Percentiles rank a stretch among this genome's conserved stretches.
Evolutionary conservation across 768 basidiomycete genomes (phyloP).

Genomic region (Rhizopogon roseolus): DNA sequence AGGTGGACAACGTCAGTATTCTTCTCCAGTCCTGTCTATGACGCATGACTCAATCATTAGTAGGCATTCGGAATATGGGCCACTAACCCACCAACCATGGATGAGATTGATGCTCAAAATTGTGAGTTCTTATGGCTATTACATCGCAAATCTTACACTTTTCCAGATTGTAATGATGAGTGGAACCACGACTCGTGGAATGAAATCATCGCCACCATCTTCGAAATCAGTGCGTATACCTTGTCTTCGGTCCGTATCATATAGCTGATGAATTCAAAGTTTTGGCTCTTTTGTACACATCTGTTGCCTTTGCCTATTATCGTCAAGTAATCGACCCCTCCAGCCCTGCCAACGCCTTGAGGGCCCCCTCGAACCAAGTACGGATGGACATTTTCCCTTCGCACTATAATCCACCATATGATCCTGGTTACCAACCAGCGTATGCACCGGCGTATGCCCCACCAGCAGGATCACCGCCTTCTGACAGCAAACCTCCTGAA

Average conservation of each 20-base stretch:
- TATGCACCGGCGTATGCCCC: constrained; percentile 43
- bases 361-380: constrained; percentile 33
- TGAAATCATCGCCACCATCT: constrained; percentile 59
- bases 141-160: constrained; percentile 6
- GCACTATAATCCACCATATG: constrained; percentile 60
- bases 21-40: background rate
- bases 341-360: constrained; percentile 45
- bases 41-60: constrained; percentile 16
- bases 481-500: constrained; percentile 44
- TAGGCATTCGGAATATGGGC: constrained; percentile 55
- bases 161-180: constrained; percentile 53
- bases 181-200: constrained; percentile 68
- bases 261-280: constrained; percentile 29
- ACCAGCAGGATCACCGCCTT: constrained; percentile 46
- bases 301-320: constrained; percentile 65
- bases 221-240: constrained; percentile 47
- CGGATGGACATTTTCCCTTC: constrained; percentile 37
- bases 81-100: constrained; percentile 30
- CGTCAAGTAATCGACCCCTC: constrained; percentile 71
- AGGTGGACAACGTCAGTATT: constrained; percentile 27
- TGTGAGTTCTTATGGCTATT: background rate
- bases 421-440: constrained; percentile 27
- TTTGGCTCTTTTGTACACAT: constrained; percentile 55
- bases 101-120: constrained; percentile 42
- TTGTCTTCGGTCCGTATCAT: no score